Evolutionary conservation across 169 alveolate genomes (phyloP), one percentile per base, ranked within the genome.

Genomic region (Cryptosporidium canis): DNA sequence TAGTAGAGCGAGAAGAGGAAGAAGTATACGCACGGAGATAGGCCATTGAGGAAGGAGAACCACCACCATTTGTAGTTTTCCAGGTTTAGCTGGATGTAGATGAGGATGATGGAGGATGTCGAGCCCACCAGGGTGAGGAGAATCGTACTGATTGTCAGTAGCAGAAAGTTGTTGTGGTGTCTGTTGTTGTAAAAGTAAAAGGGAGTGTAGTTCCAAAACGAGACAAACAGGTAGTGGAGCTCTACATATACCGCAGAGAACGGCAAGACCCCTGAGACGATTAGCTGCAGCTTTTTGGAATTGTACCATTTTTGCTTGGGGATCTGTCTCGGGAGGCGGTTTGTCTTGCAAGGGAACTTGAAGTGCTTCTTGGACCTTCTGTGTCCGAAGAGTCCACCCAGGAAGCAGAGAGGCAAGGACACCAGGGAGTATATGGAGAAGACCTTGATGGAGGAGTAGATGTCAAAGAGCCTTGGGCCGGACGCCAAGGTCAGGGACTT

Each of bases 61-160:
- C 87, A 77, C 87, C 87, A 77, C 87, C 87, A 77, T 77, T 39
- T 77, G 51, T 77, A 77, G 45, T 77, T 77, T 61, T 77, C 87
- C 35, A 77, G 48, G 47, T 77, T 77, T 14, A 77, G 72, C 51
- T 77, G 87, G 21, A 77, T 77, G 33, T 77, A 77, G 24, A 77
- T 43, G 24, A 61, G 64, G 37, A 77, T 77, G 18, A 77, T 55
- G 16, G 87, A 77, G 0, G 87, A 77, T 31, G 72, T 77, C 1
- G 87, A 58, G 9, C 87, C 87, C 7, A 77, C 87, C 18, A 61
- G 64, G 27, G 58, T 58, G 16, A 77, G 58, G n/a, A 77, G 61
- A 31, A 77, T 8, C n/a, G 72, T 77, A 39, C 87, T 77, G 31
- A 77, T 77, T 16, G 58, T 39, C 51, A 77, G 37, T 14, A 77